Percentiles rank a stretch among this genome's conserved stretches.
Evolutionary conservation across 805 yeast species (phyloP).

Genomic region (Teunomyces aglyptinius): DNA sequence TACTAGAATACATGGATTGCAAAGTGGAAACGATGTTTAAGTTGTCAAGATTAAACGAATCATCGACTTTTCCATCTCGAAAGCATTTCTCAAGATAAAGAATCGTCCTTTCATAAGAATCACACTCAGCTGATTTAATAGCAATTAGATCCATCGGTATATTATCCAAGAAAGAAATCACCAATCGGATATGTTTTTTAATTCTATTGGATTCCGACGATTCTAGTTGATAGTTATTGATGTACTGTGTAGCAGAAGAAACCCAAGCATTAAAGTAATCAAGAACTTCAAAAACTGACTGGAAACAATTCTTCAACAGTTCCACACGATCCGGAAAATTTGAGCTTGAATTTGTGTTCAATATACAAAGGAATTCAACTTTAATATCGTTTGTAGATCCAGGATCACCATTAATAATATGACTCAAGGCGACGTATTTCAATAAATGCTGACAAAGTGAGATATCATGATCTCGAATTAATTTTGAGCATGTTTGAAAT

Average conservation of each 20-base stretch:
- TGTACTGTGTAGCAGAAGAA: conserved; percentile 35
- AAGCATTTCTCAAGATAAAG: conserved; percentile 78
- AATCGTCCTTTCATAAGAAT: conserved; percentile 83
- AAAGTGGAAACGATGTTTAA: conserved; percentile 48
- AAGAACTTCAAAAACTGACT: conserved; percentile 70
- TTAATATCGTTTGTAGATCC: conserved; percentile 45
- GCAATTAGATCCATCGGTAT: conserved; percentile 76
- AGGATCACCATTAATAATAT: conserved; percentile 48
- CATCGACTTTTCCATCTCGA: conserved; percentile 34
- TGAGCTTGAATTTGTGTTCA: conserved; percentile 42
- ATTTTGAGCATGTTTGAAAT: conserved; percentile 59
- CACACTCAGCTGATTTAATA: conserved; percentile 74
- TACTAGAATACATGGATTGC: conserved; percentile 79
- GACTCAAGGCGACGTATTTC: conserved; percentile 72
- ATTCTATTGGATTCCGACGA: conserved; percentile 16
- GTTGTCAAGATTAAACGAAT: conserved; percentile 26
- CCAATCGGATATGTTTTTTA: conserved; percentile 30
- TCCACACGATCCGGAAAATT: conserved; percentile 55
- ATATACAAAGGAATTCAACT: conserved; percentile 58
- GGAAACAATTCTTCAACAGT: conserved; percentile 62
- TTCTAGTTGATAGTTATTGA: conserved; percentile 22
- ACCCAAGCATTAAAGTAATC: conserved; percentile 85
- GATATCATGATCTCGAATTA: conserved; percentile 69
- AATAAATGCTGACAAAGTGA: conserved; percentile 67
- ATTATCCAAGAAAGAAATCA: conserved; percentile 47